phyloP scores from a whole-genome alignment of 257 asterid genomes.

The Coffea eugenioides region DNA sequence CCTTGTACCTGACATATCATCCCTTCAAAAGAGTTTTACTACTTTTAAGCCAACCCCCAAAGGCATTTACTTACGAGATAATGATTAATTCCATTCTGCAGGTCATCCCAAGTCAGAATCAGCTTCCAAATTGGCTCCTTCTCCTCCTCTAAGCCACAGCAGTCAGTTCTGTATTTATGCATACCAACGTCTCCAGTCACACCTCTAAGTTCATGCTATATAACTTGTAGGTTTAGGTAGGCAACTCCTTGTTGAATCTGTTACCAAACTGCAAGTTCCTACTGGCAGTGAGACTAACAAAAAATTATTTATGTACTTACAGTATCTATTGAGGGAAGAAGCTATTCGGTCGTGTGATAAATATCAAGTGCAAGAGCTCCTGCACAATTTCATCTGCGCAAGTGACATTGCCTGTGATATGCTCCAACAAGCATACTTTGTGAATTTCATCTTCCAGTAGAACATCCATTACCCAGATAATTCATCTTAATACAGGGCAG shows the following conservation, averaged over 20 bases:
- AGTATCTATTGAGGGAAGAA: not conserved
- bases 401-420: not conserved
- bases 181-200: not conserved
- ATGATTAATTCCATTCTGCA: constrained; percentile 7
- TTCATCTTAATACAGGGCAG: not conserved
- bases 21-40: not conserved
- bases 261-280: not conserved
- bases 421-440: not conserved
- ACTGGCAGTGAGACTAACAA: not conserved
- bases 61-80: not conserved
- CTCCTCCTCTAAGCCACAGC: not conserved
- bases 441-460: not conserved
- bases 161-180: not conserved
- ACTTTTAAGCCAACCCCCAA: not conserved
- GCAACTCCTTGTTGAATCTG: not conserved
- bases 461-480: not conserved
- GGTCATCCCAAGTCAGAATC: constrained; percentile 5
- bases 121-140: not conserved
- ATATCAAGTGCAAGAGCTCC: not conserved
- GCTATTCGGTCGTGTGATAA: not conserved
- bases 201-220: not conserved
- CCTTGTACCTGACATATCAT: not conserved
- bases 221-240: not conserved
- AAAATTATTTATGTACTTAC: not conserved
- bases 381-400: not conserved